Conservation (phyloP, 2,329 filamentous ascomycete species). For the Arthrobotrys sinensis region DNA sequence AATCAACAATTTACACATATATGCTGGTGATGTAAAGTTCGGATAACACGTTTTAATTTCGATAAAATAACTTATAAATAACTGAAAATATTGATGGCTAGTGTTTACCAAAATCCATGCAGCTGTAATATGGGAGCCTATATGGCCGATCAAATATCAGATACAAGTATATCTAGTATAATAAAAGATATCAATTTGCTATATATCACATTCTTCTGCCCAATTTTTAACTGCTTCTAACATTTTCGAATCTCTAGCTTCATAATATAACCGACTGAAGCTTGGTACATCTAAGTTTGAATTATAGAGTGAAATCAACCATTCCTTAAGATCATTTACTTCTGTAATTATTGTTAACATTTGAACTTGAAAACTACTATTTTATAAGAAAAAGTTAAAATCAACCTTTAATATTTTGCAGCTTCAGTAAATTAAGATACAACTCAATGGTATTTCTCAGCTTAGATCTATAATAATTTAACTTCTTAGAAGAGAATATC, state of each 20-base stretch:
- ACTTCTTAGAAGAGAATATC: background rate
- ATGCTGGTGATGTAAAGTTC: constrained; percentile 16
- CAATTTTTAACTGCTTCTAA: background rate
- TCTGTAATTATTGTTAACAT: too few relatives aligned
- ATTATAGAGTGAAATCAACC: background rate
- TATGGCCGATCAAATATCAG: constrained; percentile 11
- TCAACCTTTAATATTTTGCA: constrained; percentile 14
- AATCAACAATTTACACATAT: constrained; percentile 5
- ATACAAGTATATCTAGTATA: background rate
- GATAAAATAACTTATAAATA: constrained; percentile 25
- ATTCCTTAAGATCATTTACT: background rate
- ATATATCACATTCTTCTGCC: background rate
- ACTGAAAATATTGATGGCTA: background rate
- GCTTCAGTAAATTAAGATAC: background rate
- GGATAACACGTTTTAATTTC: background rate
- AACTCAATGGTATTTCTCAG: background rate
- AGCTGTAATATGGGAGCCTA: constrained; percentile 29
- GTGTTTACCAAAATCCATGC: constrained; percentile 1
- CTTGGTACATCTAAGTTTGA: background rate
- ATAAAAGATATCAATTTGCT: background rate
- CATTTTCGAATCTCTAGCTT: background rate
- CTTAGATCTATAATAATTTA: background rate
- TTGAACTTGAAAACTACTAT: too few relatives aligned
- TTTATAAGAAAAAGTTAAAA: too few relatives aligned
- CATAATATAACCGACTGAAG: constrained; percentile 6